Base-by-base conservation (phyloP, 345 rosid genomes). In the Euclidium syriacum region DNA sequence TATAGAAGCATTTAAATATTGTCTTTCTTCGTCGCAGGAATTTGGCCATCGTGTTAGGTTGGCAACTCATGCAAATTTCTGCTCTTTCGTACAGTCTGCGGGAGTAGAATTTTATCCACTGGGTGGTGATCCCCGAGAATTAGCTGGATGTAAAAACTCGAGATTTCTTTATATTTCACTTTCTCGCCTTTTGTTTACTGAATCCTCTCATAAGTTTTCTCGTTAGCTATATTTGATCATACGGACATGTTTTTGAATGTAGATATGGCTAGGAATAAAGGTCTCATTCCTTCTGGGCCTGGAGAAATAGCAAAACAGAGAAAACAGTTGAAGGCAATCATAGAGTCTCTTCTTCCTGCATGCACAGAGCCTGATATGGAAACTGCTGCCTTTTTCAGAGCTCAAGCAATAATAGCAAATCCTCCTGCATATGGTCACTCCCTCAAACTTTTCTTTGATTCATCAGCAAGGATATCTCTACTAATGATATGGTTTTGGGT, bases 241-340 rank as follows among this genome's bases (percentile, higher is more conserved):
- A 18, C 7, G 29, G 27, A 27, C 39, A 29, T 26, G 17, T 2
- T 43, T 52, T 60, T 55, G 16, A 41, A 71, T 76, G 55, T 72
- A 92, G 97, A 84, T 74, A 94, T 90, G 99, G 97, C 95, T 11
- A 84, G 97, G 78, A 94, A 94, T 79, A 94, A 90, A 72, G 99
- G 99, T 73, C 70, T 87, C 39, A 90, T 90, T 67, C 99, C 97
- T 15, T 94, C 97, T 39, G 91, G 95, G 27, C 99, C 97, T 2
- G 90, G 92, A 74, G 99, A 94, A 75, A 94, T 94, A 76, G 71
- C 85, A 10, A 73, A 77, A 48, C 97, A 90, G 73, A 80, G 97
- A 77, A 90, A 90, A 78, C 91, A 94, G 73, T 70, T 94, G 67
- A 90, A 84, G 80, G 84, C 91, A 73, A 94, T 94, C 67, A 94